A percentile compares a stretch with the other conserved stretches of the same genome.
phyloP scores from a whole-genome alignment of 164 flowering plant species.

The Nymphaea colorata region DNA sequence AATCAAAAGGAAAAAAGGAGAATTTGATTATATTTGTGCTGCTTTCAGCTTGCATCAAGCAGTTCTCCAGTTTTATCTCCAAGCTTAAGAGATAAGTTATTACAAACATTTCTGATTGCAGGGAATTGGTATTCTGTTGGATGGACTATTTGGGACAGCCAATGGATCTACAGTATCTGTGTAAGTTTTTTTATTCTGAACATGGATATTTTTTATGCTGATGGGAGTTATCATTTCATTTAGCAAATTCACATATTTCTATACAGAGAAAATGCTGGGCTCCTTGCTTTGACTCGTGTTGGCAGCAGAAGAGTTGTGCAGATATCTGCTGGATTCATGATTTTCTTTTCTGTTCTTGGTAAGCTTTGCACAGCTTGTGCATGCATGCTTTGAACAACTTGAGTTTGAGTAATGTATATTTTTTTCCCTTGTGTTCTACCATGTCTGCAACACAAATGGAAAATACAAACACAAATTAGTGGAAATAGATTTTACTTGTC shows the following conservation, averaged over 20 bases:
- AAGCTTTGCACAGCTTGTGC: constrained; percentile 1
- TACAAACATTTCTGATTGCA: constrained; percentile 10
- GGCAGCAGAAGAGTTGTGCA: constrained; percentile 87
- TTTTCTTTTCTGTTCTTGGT: constrained; percentile 79
- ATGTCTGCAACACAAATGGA: neutral
- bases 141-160: constrained; percentile 84
- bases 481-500: too few relatives aligned
- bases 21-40: too few relatives aligned
- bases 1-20: too few relatives aligned
- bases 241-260: neutral
- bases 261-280: constrained; percentile 79
- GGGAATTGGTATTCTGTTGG: constrained; percentile 74
- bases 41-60: too few relatives aligned
- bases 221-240: neutral
- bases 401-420: neutral
- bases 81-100: too few relatives aligned
- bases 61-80: too few relatives aligned
- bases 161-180: constrained; percentile 77
- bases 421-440: neutral
- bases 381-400: neutral
- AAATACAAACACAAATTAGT: neutral
- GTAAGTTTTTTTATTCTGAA: constrained; percentile 34
- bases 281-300: constrained; percentile 74
- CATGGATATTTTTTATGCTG: neutral
- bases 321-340: constrained; percentile 67